Conservation (phyloP, 2,329 filamentous ascomycete genomes). For the Neonectria neomacrospora region DNA sequence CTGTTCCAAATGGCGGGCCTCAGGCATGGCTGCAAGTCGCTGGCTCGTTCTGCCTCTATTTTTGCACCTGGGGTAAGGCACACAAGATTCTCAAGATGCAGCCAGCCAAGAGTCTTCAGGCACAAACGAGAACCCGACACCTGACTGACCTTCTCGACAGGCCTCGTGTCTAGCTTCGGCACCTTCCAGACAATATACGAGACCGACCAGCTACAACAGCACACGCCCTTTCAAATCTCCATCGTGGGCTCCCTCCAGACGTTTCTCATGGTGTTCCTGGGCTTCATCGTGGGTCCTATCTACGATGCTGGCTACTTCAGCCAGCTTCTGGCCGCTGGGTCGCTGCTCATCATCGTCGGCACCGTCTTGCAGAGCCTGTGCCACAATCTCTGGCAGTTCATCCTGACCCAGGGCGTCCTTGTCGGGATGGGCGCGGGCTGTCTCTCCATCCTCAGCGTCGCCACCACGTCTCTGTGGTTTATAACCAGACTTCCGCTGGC, state of each 20-base stretch:
- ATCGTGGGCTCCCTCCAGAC: conserved; percentile 38
- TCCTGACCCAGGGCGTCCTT: conserved; percentile 78
- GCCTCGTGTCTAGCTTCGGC: conserved; percentile 39
- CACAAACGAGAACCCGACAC: neutral
- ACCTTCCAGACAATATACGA: conserved; percentile 45
- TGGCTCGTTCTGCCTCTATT: conserved; percentile 40
- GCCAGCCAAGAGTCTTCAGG: neutral
- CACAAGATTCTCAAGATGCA: neutral
- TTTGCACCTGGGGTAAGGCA: conserved; percentile 39
- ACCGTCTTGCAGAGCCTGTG: conserved; percentile 36
- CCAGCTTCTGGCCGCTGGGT: conserved; percentile 30
- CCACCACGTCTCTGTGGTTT: conserved; percentile 83
- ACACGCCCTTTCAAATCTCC: conserved; percentile 36
- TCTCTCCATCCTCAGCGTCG: conserved; percentile 81
- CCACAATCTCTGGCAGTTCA: conserved; percentile 78
- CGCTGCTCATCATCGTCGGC: conserved; percentile 32
- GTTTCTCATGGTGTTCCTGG: conserved; percentile 40
- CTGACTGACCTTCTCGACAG: conserved; percentile 18
- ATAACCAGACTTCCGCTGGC: conserved; percentile 75
- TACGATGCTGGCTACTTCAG: conserved; percentile 38
- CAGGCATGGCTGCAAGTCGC: conserved; percentile 39
- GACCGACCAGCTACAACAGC: neutral
- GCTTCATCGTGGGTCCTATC: conserved; percentile 36
- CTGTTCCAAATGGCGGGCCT: conserved; percentile 29
- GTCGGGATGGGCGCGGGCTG: conserved; percentile 77